Base-by-base conservation (phyloP, 192 early-diverging fungal genomes). In the Entrophospora sp. region DNA sequence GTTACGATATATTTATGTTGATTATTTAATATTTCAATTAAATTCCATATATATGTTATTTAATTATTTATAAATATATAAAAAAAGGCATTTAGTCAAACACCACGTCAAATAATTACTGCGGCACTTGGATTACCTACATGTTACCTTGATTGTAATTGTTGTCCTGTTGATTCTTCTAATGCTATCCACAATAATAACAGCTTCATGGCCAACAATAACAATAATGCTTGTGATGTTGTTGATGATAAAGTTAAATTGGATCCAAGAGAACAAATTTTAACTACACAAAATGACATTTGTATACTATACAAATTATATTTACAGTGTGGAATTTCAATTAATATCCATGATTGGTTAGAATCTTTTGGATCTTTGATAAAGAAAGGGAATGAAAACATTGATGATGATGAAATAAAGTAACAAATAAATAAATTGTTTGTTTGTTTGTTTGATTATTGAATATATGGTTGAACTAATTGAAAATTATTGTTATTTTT, bases 281-380 rank as follows among this genome's bases (percentile, higher is more conserved):
- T 78, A 55, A 77, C 85, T 1, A 84, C 81, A 30, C 81, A 89
- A 70, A 79, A 90, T 49, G 96, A 99, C 71, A 91, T 87, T 0
- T 88, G 86, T 75, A 90, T 97, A 37, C 73, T 90, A 6, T 99
- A 99, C 70, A 85, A 87, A 45, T 79, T 97, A 12, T 92, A 96
- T 74, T 77, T 89, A 5, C 94, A 97, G 62, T 97, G 90, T 71
- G 93, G 94, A 3, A 82, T 88, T 61, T 75, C 97, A 79, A 95
- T 98, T 73, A 97, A 98, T 69, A 71, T 97, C 42, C 90, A 87
- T 68, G 96, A 98, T 72, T 91, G 90, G 89, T 94, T 86, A 66
- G 76, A 82, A 40, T 88, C 89, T 8, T 98, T 98, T 77, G 84
- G 88, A 66, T 77, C 79, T 51, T 84, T 87, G 51, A 71, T 79